Base-by-base conservation (phyloP, 176 grass and related monocot species). In the Oryza punctata region DNA sequence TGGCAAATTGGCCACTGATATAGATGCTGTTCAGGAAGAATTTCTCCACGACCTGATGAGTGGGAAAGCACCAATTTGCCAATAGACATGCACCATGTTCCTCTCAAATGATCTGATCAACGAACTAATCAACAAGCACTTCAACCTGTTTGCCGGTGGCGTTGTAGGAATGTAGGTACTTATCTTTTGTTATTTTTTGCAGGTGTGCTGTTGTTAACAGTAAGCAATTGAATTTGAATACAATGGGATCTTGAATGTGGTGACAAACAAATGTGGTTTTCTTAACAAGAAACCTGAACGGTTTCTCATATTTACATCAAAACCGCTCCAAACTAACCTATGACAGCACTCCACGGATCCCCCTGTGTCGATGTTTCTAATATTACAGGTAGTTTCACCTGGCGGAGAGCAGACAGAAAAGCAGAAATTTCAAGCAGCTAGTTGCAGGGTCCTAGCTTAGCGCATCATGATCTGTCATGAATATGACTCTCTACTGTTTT, bases 401-500 rank as follows among this genome's bases (percentile, higher is more conserved):
- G 68, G 63, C 21, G 63, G 15, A 13, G 41, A 26, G 63, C 26
- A 69, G 21, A 13, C 57, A 26, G 47, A 70, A 69, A 5, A 46
- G 1, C 46, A 30, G 50, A 78, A 72, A 54, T 72, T 63, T 54
- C 70, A 69, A 82, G 41, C 70, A 65, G 70, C 82, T 81, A 81
- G 73, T 89, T 89, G 77, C 77, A 70, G 70, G 28, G 71, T 21
- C 70, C 76, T 69, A 75, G 46, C 81, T 84, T 69, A 21, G 70
- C 44, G 61, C 63, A 84, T 85, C 87, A 54, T 30, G 54, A 78
- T 65, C 46, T 70, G 14, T 78, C 68, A 82, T 63, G 73, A 83
- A 75, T 82, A 87, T 7, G 68, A 74, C 89, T 89, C 71, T 88
- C 78, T 60, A 80, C 45, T 59, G 83, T 78, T 57, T 89, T 91